A percentile compares a stretch with the other conserved stretches of the same genome.
These are phyloP conservation scores for Backusella australiensis DNA, from an alignment of 192 early-diverging fungal species.

Conservation along the genomic window DNA sequence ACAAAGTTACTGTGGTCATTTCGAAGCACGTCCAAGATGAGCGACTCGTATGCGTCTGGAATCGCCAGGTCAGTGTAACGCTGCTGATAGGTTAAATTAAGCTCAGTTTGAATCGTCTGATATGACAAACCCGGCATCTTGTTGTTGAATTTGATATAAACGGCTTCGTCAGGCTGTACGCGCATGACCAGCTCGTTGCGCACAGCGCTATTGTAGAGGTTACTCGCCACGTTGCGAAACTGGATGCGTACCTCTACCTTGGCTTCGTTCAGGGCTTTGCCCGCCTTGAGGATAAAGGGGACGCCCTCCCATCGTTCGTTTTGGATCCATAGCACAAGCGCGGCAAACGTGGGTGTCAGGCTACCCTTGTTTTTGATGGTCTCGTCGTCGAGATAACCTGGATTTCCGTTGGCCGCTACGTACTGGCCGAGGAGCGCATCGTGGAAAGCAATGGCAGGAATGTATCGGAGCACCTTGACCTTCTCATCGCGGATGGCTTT, in stretches of 20 bases:
- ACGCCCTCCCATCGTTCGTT: slow-evolving; percentile 95
- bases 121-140: slow-evolving; percentile 89
- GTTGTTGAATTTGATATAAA: slow-evolving; percentile 97
- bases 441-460: slow-evolving; percentile 70
- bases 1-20: slow-evolving; percentile 97
- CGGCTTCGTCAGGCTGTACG: slow-evolving; percentile 91
- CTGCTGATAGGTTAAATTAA: slow-evolving; percentile 89
- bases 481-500: slow-evolving; percentile 97
- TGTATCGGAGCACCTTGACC: slow-evolving; percentile 76
- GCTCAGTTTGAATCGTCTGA: slow-evolving; percentile 83
- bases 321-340: slow-evolving; percentile 81
- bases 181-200: slow-evolving; percentile 96
- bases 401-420: slow-evolving; percentile 74
- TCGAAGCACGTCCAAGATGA: slow-evolving; percentile 88
- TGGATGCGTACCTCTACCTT: slow-evolving; percentile 97
- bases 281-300: slow-evolving; percentile 84
- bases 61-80: slow-evolving; percentile 87
- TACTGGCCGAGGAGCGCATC: slow-evolving; percentile 94
- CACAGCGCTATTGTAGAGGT: slow-evolving; percentile 69
- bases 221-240: slow-evolving; percentile 88
- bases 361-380: slow-evolving; percentile 73
- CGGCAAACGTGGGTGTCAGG: slow-evolving; percentile 91
- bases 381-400: slow-evolving; percentile 90
- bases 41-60: slow-evolving; percentile 96
- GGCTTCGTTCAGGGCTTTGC: slow-evolving; percentile 88